phyloP scores from a whole-genome alignment of 2,329 filamentous ascomycete species.

The Tolypocladium guangdongense region DNA sequence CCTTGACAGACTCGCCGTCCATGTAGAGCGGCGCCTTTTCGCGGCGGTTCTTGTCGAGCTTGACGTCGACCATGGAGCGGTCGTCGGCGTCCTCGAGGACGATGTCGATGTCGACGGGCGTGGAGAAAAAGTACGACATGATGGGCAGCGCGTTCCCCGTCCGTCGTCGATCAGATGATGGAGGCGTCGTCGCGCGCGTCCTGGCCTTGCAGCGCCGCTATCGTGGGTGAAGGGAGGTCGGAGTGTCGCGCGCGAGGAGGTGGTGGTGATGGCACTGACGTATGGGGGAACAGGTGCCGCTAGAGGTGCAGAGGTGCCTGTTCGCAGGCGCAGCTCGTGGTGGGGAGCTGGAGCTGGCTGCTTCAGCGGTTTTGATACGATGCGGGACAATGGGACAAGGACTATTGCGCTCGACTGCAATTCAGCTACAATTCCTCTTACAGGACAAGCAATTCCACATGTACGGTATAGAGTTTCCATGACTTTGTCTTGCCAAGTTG shows the following conservation, averaged over 20 bases:
- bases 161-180: background rate
- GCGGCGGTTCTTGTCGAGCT: slow-evolving; percentile 94
- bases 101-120: slow-evolving; percentile 96
- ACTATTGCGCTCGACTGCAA: background rate
- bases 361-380: background rate
- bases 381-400: background rate
- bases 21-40: slow-evolving; percentile 96
- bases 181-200: background rate
- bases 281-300: slow-evolving; percentile 8
- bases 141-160: slow-evolving; percentile 10
- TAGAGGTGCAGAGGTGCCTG: background rate
- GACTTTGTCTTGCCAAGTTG: background rate
- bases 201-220: background rate
- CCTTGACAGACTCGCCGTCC: slow-evolving; percentile 97
- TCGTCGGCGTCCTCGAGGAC: slow-evolving; percentile 93
- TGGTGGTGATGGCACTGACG: slow-evolving; percentile 18
- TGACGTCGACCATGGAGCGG: slow-evolving; percentile 90
- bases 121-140: slow-evolving; percentile 98
- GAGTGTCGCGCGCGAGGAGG: background rate
- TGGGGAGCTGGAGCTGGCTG: background rate
- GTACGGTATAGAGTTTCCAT: background rate
- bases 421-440: background rate
- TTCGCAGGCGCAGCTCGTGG: background rate
- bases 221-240: background rate
- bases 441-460: background rate